A percentile compares a stretch with the other conserved stretches of the same genome.
Evolutionary conservation across 73 alveolate species (phyloP).

Genomic region (Uronychia setigera): DNA sequence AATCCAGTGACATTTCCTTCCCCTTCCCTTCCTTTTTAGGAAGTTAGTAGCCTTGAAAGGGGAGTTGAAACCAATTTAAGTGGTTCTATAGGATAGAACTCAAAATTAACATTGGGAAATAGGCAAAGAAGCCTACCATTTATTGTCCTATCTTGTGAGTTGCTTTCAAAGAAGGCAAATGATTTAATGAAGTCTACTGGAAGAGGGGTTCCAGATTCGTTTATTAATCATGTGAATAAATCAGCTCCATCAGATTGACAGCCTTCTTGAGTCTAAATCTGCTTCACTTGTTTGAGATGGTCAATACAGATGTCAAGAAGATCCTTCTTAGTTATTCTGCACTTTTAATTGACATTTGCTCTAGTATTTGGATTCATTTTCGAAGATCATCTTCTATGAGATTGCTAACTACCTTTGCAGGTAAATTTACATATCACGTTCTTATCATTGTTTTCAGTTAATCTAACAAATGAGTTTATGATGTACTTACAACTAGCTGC

Average conservation of each 20-base stretch:
- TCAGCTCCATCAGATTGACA: too few species aligned
- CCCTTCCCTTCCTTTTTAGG: conserved; percentile 6
- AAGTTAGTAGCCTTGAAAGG: conserved; percentile 13
- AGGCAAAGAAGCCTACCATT: background rate
- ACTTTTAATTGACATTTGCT: background rate
- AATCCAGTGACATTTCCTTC: background rate
- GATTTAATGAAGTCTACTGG: background rate
- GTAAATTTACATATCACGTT: background rate
- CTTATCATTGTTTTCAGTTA: too few species aligned
- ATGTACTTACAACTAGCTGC: too few species aligned
- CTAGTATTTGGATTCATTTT: background rate
- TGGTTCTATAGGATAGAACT: conserved; percentile 28
- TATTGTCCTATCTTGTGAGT: background rate
- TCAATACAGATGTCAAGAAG: background rate
- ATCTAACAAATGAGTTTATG: too few species aligned
- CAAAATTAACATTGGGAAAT: conserved; percentile 14
- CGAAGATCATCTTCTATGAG: background rate
- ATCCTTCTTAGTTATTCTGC: background rate
- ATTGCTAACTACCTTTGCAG: background rate
- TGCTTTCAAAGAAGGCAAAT: background rate
- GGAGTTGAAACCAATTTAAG: conserved; percentile 37
- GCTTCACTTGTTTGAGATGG: background rate
- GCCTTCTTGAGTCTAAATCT: background rate
- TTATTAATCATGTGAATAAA: background rate
- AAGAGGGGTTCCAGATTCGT: background rate